A percentile compares a stretch with the other conserved stretches of the same genome.
These are phyloP conservation scores for Lepiota brunneoincarnata DNA, from an alignment of 768 basidiomycete species.

Conservation along the genomic window DNA sequence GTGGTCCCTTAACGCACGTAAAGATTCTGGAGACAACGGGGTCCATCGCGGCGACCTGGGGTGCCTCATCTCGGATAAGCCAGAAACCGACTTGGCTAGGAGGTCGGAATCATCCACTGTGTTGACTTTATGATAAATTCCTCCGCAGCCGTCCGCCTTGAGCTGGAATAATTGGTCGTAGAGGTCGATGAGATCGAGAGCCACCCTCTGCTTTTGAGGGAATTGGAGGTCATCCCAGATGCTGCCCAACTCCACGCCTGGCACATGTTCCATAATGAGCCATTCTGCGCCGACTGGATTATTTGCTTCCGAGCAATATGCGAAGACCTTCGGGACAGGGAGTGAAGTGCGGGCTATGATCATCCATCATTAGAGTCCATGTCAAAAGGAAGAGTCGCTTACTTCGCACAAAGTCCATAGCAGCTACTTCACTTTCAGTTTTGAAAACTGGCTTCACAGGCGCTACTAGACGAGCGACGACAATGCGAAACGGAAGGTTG, in stretches of 20 bases:
- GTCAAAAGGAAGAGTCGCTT: neutral
- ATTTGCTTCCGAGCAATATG: conserved; percentile 15
- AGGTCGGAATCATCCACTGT: no score
- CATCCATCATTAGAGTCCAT: neutral
- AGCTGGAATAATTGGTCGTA: no score
- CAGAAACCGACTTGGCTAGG: no score
- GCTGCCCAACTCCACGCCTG: conserved; percentile 11
- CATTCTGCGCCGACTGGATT: conserved; percentile 19
- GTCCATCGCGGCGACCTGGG: no score
- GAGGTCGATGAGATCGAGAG: no score
- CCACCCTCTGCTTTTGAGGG: no score
- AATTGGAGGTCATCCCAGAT: neutral
- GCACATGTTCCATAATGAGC: conserved; percentile 16
- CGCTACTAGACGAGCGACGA: conserved; percentile 14
- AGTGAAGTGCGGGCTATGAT: conserved; percentile 5
- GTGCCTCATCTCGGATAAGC: no score
- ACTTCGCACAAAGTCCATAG: conserved; percentile 20
- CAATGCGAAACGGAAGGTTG: no score
- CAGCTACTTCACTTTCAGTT: conserved; percentile 18
- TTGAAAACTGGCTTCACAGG: conserved; percentile 19
- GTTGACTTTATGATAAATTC: no score
- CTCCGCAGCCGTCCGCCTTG: no score
- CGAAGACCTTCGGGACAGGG: conserved; percentile 13
- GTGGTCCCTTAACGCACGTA: neutral
- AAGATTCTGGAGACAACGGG: no score